phyloP scores from a whole-genome alignment of 768 basidiomycete genomes.

The Podaxis mareebaensis region DNA sequence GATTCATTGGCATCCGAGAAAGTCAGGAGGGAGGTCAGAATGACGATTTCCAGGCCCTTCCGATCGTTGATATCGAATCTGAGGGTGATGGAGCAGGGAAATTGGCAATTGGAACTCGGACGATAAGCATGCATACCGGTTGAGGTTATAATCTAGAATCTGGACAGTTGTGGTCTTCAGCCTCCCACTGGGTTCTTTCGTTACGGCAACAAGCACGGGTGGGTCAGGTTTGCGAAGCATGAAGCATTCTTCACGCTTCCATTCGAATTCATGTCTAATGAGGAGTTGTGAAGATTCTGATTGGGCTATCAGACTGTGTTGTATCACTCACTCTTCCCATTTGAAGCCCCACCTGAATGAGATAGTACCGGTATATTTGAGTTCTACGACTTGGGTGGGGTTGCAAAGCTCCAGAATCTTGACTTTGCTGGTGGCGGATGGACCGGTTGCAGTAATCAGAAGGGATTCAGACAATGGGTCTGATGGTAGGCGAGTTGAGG shows the following conservation, averaged over 20 bases:
- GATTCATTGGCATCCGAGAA: conserved; percentile 72
- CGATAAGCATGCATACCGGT: conserved; percentile 47
- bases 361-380: conserved; percentile 73
- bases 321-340: conserved; percentile 72
- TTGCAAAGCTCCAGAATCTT: conserved; percentile 79
- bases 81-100: neutral
- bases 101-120: neutral
- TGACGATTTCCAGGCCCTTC: conserved; percentile 83
- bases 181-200: conserved; percentile 70
- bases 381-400: conserved; percentile 66
- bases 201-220: conserved; percentile 80
- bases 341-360: conserved; percentile 77
- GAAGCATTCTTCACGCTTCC: conserved; percentile 83
- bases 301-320: neutral
- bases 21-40: conserved; percentile 73
- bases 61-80: conserved; percentile 86
- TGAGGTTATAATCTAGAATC: conserved; percentile 83
- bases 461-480: conserved; percentile 74
- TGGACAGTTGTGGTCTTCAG: conserved; percentile 69
- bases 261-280: conserved; percentile 77
- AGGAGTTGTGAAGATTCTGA: conserved; percentile 7
- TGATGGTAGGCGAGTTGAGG: conserved; percentile 25
- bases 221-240: conserved; percentile 86
- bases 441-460: conserved; percentile 68
- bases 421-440: conserved; percentile 63